Conservation (phyloP, 2,329 filamentous ascomycete genomes). For the Pseudogymnoascus sp. region DNA sequence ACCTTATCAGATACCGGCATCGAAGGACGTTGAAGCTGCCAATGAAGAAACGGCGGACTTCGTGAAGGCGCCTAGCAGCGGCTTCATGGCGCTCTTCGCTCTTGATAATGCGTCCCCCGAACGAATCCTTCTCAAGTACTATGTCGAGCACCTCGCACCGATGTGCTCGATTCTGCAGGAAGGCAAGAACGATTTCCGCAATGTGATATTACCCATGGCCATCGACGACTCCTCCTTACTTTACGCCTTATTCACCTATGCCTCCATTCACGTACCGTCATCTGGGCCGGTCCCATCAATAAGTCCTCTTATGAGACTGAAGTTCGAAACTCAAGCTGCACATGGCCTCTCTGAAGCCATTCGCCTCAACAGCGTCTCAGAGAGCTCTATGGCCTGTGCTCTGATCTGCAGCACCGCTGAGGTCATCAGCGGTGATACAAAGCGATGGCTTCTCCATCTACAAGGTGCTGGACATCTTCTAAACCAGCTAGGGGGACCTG, state of each 20-base stretch:
- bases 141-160: constrained; percentile 12
- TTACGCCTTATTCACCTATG: constrained; percentile 16
- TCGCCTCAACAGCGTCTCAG: constrained; percentile 13
- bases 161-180: constrained; percentile 15
- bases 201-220: constrained; percentile 15
- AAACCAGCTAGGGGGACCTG: constrained; percentile 13
- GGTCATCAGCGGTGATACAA: constrained; percentile 15
- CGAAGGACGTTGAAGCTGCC: not conserved
- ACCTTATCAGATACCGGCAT: not conserved
- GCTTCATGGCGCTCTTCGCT: constrained; percentile 5
- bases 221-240: constrained; percentile 17
- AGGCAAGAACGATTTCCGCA: constrained; percentile 10
- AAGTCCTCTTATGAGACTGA: constrained; percentile 8
- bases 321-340: constrained; percentile 15
- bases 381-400: constrained; percentile 16
- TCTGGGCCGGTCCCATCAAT: constrained; percentile 8
- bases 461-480: constrained; percentile 17
- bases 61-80: not conserved
- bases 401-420: constrained; percentile 16
- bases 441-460: constrained; percentile 16
- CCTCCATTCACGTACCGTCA: constrained; percentile 15
- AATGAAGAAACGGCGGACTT: not conserved
- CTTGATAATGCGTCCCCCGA: constrained; percentile 3
- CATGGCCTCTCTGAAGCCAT: constrained; percentile 16
- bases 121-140: constrained; percentile 14